Evolutionary conservation across 2,329 filamentous ascomycete species (phyloP).

Genomic region (Verticillium alfalfae): DNA sequence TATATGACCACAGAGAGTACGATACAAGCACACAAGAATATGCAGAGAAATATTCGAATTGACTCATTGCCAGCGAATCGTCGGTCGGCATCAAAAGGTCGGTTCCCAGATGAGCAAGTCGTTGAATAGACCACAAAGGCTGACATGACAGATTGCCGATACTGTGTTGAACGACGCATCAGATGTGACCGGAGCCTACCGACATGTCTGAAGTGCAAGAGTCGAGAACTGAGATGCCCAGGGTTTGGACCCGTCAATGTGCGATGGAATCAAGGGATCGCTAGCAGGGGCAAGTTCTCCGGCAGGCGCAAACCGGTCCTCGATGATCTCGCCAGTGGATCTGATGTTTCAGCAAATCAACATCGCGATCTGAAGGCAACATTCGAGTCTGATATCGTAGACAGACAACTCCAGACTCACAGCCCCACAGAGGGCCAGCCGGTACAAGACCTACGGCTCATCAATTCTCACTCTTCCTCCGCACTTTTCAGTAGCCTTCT

Average conservation of each 20-base stretch:
- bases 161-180: constrained; percentile 13
- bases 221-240: constrained; percentile 10
- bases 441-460: background rate
- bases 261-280: constrained; percentile 15
- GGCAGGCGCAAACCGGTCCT: constrained; percentile 8
- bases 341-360: background rate
- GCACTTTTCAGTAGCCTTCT: constrained; percentile 10
- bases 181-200: constrained; percentile 15
- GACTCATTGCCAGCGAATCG: constrained; percentile 9
- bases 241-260: constrained; percentile 11
- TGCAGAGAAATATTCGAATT: constrained; percentile 11
- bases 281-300: constrained; percentile 12
- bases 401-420: background rate
- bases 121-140: background rate
- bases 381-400: background rate
- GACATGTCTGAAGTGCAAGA: constrained; percentile 12
- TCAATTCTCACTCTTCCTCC: background rate
- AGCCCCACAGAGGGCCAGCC: background rate
- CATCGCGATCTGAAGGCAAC: background rate
- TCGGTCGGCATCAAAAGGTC: constrained; percentile 10
- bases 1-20: background rate
- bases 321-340: background rate
- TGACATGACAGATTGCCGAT: constrained; percentile 10
- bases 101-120: background rate
- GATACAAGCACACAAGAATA: background rate